These are phyloP conservation scores for Dictyostelium firmibasis DNA, from an alignment of 78 protist species.

Conservation along the genomic window DNA sequence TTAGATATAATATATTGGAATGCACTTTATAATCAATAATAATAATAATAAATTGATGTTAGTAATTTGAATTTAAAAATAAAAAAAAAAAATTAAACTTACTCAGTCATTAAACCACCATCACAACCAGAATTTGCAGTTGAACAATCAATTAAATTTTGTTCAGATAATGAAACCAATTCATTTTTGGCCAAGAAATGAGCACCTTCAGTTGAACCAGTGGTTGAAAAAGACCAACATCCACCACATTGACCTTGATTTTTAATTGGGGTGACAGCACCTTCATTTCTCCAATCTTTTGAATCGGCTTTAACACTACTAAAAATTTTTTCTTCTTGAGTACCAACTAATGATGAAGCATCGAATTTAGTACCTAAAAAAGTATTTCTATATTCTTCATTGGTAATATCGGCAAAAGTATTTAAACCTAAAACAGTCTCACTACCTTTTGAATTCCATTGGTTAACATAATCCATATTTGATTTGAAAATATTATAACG, in stretches of 20 bases:
- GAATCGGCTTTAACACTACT: neutral
- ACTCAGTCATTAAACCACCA: constrained; percentile 79
- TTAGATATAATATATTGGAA: constrained; percentile 74
- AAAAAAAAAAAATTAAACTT: neutral
- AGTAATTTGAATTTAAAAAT: too few relatives aligned
- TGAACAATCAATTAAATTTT: constrained; percentile 85
- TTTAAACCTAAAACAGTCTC: constrained; percentile 57
- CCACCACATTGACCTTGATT: constrained; percentile 91
- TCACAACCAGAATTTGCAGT: constrained; percentile 72
- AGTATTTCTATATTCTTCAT: constrained; percentile 30
- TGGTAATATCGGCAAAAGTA: constrained; percentile 63
- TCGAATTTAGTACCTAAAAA: constrained; percentile 43
- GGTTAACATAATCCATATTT: constrained; percentile 47
- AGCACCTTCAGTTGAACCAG: constrained; percentile 77
- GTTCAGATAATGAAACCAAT: constrained; percentile 79
- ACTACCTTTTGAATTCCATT: constrained; percentile 66
- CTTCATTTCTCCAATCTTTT: constrained; percentile 84
- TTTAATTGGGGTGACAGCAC: constrained; percentile 86
- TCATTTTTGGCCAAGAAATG: constrained; percentile 40
- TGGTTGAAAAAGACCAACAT: constrained; percentile 91
- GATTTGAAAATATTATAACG: constrained; percentile 34
- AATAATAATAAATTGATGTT: neutral
- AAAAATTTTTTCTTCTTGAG: neutral
- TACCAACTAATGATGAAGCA: neutral
- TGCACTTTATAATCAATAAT: neutral